Evolutionary conservation across 305 asterid species (phyloP), one percentile per base, ranked within the genome.

Genomic region (Andrographis paniculata): DNA sequence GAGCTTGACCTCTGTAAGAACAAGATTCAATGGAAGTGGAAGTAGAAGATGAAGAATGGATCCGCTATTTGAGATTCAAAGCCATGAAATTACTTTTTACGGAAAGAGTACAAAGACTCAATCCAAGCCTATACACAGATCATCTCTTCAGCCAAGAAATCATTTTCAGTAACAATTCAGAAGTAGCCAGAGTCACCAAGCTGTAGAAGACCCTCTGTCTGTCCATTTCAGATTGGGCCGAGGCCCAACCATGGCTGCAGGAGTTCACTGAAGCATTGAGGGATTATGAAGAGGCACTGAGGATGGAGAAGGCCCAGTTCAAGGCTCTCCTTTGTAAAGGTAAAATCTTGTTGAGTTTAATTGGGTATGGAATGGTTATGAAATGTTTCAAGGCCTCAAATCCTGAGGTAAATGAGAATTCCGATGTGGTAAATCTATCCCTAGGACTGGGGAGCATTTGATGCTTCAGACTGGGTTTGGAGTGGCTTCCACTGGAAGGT

Each of bases 321-420:
- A 82, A 79, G 76, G 66, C 87, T 37, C 75, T 81, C 6, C 59
- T 85, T 11, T 76, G 87, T 10, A 85, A 85, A 67, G 94, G 94
- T 23, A 76, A 67, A 64, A 72, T 82, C 53, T 55, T 81, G 46
- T 47, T 85, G 41, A 63, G 40, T 57, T 49, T 76, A 58, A 73
- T 80, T 36, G 52, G 69, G 52, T 84, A 87, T 20, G 42, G 57
- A 0, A 9, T 20, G n/a, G 95, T 94, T 1, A 56, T 73, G 46
- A 74, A 65, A 10, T 84, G 82, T 45, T 84, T 81, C 62, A 64
- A 40, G 38, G 23, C 20, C 9, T 92, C 92, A 8, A 72, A 47
- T 64, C 69, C 74, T 19, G 85, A 68, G 42, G 83, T 72, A 5
- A 30, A 46, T 22, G 80, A 68, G 46, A 78, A 80, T 28, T 56